Base-by-base conservation (phyloP, 768 basidiomycete genomes). In the Lentinula detonsa region DNA sequence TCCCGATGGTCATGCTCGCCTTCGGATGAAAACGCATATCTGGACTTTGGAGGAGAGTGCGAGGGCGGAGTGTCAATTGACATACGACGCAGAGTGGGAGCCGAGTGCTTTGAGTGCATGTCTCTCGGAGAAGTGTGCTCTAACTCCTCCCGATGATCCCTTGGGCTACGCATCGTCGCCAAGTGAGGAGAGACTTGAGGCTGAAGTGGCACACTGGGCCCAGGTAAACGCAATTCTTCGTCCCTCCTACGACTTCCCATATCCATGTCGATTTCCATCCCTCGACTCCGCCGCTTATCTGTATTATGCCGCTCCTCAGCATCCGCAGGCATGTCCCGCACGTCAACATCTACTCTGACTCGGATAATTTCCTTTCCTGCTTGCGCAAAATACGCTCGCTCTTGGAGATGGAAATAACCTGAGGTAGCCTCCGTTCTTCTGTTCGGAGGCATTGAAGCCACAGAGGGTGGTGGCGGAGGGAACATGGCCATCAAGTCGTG, bases 401-500 rank as follows among this genome's bases (percentile, higher is more conserved):
- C 90, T 70, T 92, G 87, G 0, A 83, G 77, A 64, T 85, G 81
- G 70, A 92, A 92, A 70, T 81, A 91, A 33, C 85, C 83, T 54
- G 84, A 86, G 0, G 90, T 91, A 3, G 88, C 84, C 0, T 85
- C 85, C 28, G 55, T 56, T n/a, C 55, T 56, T 23, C 55, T 23
- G 55, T 56, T 56, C 2, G 81, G 78, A 59, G 82, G 75, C 73
- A 84, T 82, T 34, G 78, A 75, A 55, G 81, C 82, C 56, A 46
- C 79, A 49, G 80, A 77, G 1, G 90, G 90, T 15, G 88, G 81
- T 3, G 84, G 75, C 5, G 90, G 81, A 0, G 90, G 90, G 69
- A 91, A 92, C 75, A 92, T 82, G 13, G 87, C 87, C 90, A 92
- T 92, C 66, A 92, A 81, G 65, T 92, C 88, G 65, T 92, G 90